Base-by-base conservation (phyloP, 2,329 filamentous ascomycete genomes). In the Talaromyces sp. region DNA sequence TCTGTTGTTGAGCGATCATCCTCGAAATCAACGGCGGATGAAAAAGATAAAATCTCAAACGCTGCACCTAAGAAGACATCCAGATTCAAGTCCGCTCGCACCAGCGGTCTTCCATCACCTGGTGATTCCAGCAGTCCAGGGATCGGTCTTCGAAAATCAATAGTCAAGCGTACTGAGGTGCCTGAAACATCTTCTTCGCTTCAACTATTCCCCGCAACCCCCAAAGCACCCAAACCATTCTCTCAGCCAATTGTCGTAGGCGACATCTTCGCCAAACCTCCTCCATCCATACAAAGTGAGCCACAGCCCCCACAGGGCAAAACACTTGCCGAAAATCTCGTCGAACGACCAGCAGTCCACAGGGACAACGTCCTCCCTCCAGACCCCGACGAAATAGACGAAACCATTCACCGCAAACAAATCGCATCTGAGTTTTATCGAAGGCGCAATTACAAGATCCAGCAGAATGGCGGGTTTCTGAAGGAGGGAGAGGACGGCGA, bases 401-500 rank as follows among this genome's bases (percentile, higher is more conserved):
- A 89, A 5, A 81, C 85, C 21, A 78, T 92, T 31, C 80, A 93
- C 56, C 83, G 89, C 57, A 86, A 90, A 63, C 89, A 96, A 72
- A 86, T 96, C 14, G 88, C 90, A 8, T 84, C 85, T 41, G 90
- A 95, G 70, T 96, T 96, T 73, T 89, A 96, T 72, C 86, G 85
- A 51, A 81, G 90, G 73, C 88, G 93, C 21, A 96, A 92, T 71
- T 85, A 84, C 68, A 87, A 95, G 75, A 92, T 97, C 58, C 86
- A 91, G 66, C 84, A 87, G 66, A 86, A 94, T 67, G 92, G 92
- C 56, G 92, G 92, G 3, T 96, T 96, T 72, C 77, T 89, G 67
- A 83, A 85, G 60, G 85, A 91, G 65, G 85, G 89, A 61, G 86
- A 91, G 66, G 85, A 89, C 61, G 86, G 91, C 62, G 81, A 84